These are phyloP conservation scores for Rubroshorea leprosula DNA, from an alignment of 345 rosid genomes.

Conservation along the genomic window DNA sequence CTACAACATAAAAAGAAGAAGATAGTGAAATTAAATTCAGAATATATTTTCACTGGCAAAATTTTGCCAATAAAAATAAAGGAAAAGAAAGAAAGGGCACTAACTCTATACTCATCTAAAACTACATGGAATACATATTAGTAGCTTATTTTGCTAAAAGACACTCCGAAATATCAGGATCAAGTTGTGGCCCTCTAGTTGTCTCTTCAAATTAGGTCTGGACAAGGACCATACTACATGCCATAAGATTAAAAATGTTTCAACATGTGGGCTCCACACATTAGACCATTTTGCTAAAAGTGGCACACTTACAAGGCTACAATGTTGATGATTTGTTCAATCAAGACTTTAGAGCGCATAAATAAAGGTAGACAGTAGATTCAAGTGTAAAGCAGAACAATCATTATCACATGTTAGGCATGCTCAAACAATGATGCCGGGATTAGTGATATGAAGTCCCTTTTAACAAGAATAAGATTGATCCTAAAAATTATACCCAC, in stretches of 20 bases:
- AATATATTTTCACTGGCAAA: no score
- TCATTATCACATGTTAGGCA: conserved; percentile 39
- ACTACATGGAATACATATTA: no score
- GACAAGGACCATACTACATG: conserved; percentile 19
- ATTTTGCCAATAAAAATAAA: no score
- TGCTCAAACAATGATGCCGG: conserved; percentile 42
- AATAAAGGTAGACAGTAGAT: conserved; percentile 25
- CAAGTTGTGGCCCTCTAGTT: conserved; percentile 11
- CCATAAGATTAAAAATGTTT: conserved; percentile 19
- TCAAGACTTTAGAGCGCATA: conserved; percentile 19
- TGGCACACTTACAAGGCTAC: conserved; percentile 8
- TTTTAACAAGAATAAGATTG: conserved; percentile 26
- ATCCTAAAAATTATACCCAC: conserved; percentile 16
- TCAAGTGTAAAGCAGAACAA: conserved; percentile 37
- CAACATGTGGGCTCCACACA: conserved; percentile 34
- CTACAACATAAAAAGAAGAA: no score
- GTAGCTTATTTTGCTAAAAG: conserved; percentile 2
- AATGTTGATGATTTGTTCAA: no score
- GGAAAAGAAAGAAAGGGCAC: no score
- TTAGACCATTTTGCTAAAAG: conserved; percentile 23
- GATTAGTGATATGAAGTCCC: conserved; percentile 27
- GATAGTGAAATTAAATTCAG: no score
- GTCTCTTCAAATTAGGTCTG: conserved; percentile 18
- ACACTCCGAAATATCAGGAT: conserved; percentile 3
- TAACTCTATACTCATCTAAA: no score